Evolutionary conservation across 768 basidiomycete genomes (phyloP).

Genomic region (Lactarius trivialis): DNA sequence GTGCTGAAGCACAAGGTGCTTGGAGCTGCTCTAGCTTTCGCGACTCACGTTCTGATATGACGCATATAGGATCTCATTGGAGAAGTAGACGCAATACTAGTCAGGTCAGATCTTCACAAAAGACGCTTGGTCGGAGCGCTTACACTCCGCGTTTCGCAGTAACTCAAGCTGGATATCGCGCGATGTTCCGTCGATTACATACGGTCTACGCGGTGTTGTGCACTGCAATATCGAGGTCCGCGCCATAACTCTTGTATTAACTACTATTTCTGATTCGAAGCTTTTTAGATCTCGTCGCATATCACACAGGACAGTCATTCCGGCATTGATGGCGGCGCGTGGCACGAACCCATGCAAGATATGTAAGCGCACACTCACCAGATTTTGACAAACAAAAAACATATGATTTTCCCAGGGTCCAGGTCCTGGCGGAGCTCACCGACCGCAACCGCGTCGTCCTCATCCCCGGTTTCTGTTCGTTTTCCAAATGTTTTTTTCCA

Average conservation of each 20-base stretch:
- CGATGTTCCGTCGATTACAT: slow-evolving; percentile 87
- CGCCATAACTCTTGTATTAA: not conserved
- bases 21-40: not conserved
- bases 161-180: slow-evolving; percentile 98
- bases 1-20: slow-evolving; percentile 68
- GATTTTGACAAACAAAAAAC: not conserved
- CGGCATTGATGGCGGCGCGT: slow-evolving; percentile 88
- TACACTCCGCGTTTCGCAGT: slow-evolving; percentile 32
- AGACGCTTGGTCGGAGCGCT: not conserved
- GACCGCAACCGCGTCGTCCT: slow-evolving; percentile 52
- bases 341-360: slow-evolving; percentile 87
- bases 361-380: slow-evolving; percentile 48
- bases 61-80: slow-evolving; percentile 71
- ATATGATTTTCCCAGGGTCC: slow-evolving; percentile 47
- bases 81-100: slow-evolving; percentile 79
- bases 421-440: slow-evolving; percentile 65
- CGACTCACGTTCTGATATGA: not conserved
- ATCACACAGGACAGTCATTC: slow-evolving; percentile 78
- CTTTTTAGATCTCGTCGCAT: slow-evolving; percentile 54
- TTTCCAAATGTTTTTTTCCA: not conserved
- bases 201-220: slow-evolving; percentile 90
- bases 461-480: slow-evolving; percentile 74
- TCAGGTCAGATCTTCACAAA: slow-evolving; percentile 46
- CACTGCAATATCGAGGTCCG: slow-evolving; percentile 72
- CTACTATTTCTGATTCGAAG: not conserved